phyloP scores from a whole-genome alignment of 2,329 filamentous ascomycete species.

The Bimuria novae-zelandiae region DNA sequence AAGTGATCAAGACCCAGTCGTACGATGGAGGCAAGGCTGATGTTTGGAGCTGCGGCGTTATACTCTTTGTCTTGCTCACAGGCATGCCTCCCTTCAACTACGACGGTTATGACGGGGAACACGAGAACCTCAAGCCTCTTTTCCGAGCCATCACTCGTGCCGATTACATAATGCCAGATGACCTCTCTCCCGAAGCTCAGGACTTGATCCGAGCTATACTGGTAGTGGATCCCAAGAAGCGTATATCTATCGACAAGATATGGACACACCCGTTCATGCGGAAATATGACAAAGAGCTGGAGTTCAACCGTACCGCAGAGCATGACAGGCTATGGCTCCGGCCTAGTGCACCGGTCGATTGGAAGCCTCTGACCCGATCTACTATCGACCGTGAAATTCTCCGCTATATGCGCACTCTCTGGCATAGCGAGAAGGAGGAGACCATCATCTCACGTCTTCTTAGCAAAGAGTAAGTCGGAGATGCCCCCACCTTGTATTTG shows the following conservation, averaged over 20 bases:
- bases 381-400: conserved; percentile 83
- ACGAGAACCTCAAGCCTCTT: conserved; percentile 66
- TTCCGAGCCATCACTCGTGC: conserved; percentile 62
- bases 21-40: conserved; percentile 89
- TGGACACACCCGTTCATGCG: conserved; percentile 86
- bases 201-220: conserved; percentile 82
- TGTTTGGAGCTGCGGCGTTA: conserved; percentile 83
- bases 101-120: conserved; percentile 47
- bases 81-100: conserved; percentile 79
- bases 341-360: conserved; percentile 63
- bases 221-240: conserved; percentile 73
- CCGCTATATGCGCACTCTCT: conserved; percentile 84
- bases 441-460: conserved; percentile 71
- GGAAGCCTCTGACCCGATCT: conserved; percentile 62
- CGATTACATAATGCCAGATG: conserved; percentile 52
- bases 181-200: conserved; percentile 68
- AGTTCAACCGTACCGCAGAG: conserved; percentile 70
- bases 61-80: conserved; percentile 82
- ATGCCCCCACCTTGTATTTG: not conserved
- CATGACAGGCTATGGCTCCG: conserved; percentile 58
- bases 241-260: conserved; percentile 79
- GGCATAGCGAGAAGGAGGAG: conserved; percentile 82
- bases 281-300: conserved; percentile 75
- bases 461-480: conserved; percentile 47
- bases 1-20: conserved; percentile 75